These are phyloP conservation scores for Fragilaria crotonensis DNA, from an alignment of 108 stramenopile species.

Conservation along the genomic window DNA sequence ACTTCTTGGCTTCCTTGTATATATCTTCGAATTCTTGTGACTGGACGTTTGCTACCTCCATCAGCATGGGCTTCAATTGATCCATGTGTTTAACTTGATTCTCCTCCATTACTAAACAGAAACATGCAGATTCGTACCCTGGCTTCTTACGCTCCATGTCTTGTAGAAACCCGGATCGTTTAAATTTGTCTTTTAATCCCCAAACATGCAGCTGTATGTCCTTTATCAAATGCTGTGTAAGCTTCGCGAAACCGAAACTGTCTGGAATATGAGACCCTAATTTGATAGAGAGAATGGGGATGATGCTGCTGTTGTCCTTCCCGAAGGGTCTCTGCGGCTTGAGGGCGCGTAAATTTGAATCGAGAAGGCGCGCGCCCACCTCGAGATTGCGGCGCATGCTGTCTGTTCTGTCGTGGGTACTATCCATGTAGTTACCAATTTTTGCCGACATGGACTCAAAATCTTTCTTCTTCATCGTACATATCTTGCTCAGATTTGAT, in stretches of 20 bases:
- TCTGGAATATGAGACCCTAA: conserved; percentile 26
- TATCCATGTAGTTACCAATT: conserved; percentile 19
- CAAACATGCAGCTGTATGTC: not conserved
- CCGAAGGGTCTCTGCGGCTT: not conserved
- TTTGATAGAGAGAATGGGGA: conserved; percentile 23
- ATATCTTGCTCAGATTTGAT: not conserved
- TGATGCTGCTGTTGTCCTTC: conserved; percentile 2
- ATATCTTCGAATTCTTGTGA: not conserved
- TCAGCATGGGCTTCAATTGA: not conserved
- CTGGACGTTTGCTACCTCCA: not conserved
- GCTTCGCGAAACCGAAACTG: conserved; percentile 17
- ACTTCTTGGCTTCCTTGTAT: not conserved
- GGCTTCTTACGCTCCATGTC: conserved; percentile 28
- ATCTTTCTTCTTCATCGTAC: conserved; percentile 17
- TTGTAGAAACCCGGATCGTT: conserved; percentile 6
- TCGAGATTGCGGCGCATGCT: not conserved
- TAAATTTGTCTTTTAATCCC: not conserved
- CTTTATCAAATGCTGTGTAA: conserved; percentile 16
- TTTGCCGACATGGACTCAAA: conserved; percentile 20
- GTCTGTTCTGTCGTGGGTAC: not conserved
- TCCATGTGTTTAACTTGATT: not conserved
- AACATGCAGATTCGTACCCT: conserved; percentile 61
- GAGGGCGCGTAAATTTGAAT: not conserved
- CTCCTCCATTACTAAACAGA: conserved; percentile 28
- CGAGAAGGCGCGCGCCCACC: not conserved